These are phyloP conservation scores for Adansonia gregorii DNA, from an alignment of 441 rosid genomes.

Conservation along the genomic window DNA sequence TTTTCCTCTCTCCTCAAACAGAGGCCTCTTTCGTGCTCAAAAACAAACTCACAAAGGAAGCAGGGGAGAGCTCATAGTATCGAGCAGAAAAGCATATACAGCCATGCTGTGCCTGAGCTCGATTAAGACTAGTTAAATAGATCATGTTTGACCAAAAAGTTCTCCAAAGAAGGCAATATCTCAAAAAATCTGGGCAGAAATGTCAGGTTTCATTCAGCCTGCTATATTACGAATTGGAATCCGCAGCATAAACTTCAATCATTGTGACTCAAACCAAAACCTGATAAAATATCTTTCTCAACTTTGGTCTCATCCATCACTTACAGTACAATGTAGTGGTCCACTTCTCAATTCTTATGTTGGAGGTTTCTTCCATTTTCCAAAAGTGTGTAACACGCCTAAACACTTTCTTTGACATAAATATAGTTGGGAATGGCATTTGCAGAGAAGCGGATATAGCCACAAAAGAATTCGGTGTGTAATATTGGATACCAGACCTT, in stretches of 20 bases:
- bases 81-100: neutral
- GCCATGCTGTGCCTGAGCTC: neutral
- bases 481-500: neutral
- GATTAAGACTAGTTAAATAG: neutral
- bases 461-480: neutral
- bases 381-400: neutral
- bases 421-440: neutral
- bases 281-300: neutral
- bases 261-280: neutral
- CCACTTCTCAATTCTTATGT: neutral
- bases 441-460: neutral
- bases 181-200: neutral
- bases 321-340: neutral
- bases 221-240: neutral
- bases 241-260: neutral
- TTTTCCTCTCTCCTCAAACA: too few species aligned
- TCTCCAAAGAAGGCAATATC: neutral
- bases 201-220: neutral
- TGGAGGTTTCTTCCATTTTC: slow-evolving; percentile 9
- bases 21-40: too few species aligned
- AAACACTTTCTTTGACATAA: neutral
- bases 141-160: neutral
- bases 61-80: neutral
- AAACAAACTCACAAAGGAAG: neutral
- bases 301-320: neutral